These are phyloP conservation scores for Solanum hybrid DNA, from an alignment of 305 asterid species.

Conservation along the genomic window DNA sequence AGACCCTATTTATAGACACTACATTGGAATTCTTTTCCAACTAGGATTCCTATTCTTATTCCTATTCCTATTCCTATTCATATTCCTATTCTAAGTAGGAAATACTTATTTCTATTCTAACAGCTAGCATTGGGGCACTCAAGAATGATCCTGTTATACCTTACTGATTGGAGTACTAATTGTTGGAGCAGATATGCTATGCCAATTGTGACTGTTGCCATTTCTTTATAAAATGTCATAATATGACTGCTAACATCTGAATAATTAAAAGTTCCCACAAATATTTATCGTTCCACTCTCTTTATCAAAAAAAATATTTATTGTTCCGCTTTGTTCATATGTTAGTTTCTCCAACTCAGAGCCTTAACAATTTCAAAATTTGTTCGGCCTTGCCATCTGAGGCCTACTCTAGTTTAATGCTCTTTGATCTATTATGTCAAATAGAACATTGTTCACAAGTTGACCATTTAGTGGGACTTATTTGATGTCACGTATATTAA, in stretches of 20 bases:
- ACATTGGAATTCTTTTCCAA: too few species aligned
- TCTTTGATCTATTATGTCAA: not conserved
- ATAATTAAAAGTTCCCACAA: not conserved
- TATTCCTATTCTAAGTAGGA: too few species aligned
- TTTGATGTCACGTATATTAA: not conserved
- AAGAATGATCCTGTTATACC: not conserved
- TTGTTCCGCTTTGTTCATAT: not conserved
- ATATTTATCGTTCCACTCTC: not conserved
- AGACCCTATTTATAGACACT: too few species aligned
- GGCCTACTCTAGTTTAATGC: not conserved
- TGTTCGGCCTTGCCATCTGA: not conserved
- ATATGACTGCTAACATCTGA: constrained; percentile 2
- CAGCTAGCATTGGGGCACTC: not conserved
- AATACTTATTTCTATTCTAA: too few species aligned
- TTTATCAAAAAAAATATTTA: not conserved
- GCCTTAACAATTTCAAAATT: not conserved
- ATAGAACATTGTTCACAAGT: not conserved
- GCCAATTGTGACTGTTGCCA: not conserved
- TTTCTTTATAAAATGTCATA: not conserved
- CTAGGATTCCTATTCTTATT: too few species aligned
- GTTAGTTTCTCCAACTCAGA: not conserved
- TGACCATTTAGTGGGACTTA: not conserved
- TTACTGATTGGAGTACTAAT: not conserved
- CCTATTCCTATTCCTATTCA: too few species aligned
- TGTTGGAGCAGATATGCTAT: not conserved